Conservation (phyloP, 345 rosid species). For the Syzygium oleosum region DNA sequence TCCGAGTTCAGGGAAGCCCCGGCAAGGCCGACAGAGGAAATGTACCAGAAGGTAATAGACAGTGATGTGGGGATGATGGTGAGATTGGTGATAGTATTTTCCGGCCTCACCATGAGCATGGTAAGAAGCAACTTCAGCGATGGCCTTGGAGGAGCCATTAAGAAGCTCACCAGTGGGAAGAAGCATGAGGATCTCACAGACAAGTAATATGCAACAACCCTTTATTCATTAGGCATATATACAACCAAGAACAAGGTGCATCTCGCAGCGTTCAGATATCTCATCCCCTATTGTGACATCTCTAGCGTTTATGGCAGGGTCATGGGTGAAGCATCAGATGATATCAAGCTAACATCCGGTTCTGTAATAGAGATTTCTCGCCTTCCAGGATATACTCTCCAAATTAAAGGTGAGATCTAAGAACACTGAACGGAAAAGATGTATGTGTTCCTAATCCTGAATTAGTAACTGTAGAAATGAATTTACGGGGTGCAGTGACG, state of each 20-base stretch:
- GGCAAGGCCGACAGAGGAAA: slow-evolving; percentile 28
- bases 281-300: neutral
- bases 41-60: slow-evolving; percentile 30
- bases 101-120: slow-evolving; percentile 36
- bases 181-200: slow-evolving; percentile 28
- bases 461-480: neutral
- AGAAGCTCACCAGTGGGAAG: slow-evolving; percentile 32
- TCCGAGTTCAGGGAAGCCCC: slow-evolving; percentile 24
- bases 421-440: neutral
- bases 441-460: neutral
- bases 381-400: slow-evolving; percentile 32
- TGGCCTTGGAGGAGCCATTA: slow-evolving; percentile 33
- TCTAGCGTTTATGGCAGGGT: slow-evolving; percentile 13
- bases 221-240: neutral
- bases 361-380: slow-evolving; percentile 37
- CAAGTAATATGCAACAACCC: slow-evolving; percentile 10
- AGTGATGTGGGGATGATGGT: slow-evolving; percentile 26
- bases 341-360: slow-evolving; percentile 30
- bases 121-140: slow-evolving; percentile 27
- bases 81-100: slow-evolving; percentile 32
- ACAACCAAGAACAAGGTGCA: neutral
- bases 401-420: slow-evolving; percentile 19
- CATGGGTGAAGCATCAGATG: slow-evolving; percentile 32
- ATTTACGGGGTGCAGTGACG: slow-evolving; percentile 22
- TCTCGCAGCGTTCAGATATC: neutral